These are phyloP conservation scores for Aspergillus olivimuriae DNA, from an alignment of 495 filamentous ascomycete genomes.

Conservation along the genomic window DNA sequence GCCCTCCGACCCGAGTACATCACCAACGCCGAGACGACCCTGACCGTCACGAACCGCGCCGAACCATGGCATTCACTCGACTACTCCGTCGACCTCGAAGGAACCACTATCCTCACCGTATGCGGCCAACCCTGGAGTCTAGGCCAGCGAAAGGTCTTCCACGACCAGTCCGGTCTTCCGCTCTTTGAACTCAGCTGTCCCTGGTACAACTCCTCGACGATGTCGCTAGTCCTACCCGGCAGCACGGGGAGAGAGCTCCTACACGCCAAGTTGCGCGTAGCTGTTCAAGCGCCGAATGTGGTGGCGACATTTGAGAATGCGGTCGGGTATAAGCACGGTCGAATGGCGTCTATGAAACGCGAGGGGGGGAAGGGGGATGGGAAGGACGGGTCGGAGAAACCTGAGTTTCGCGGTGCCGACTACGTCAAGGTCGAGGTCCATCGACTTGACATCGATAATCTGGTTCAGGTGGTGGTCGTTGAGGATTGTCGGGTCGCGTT, in stretches of 20 bases:
- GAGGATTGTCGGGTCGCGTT: constrained; percentile 5
- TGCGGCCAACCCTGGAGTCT: constrained; percentile 12
- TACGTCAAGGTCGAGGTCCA: constrained; percentile 10
- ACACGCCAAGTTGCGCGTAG: constrained; percentile 11
- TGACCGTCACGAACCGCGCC: constrained; percentile 9
- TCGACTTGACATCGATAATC: constrained; percentile 10
- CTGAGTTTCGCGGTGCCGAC: background rate
- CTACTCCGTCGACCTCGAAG: constrained; percentile 9
- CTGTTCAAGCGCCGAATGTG: constrained; percentile 6
- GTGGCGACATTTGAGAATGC: constrained; percentile 11
- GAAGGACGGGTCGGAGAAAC: background rate
- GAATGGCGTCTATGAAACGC: too few species aligned
- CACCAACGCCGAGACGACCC: constrained; percentile 1
- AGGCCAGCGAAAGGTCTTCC: constrained; percentile 10
- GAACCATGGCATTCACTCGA: constrained; percentile 17
- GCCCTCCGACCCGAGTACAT: constrained; percentile 12
- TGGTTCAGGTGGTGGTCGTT: constrained; percentile 9
- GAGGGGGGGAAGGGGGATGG: background rate
- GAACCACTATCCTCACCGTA: constrained; percentile 7
- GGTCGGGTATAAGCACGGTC: too few species aligned
- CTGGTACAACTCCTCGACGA: constrained; percentile 11
- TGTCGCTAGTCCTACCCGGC: constrained; percentile 12
- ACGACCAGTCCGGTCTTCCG: constrained; percentile 10
- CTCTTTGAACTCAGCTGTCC: constrained; percentile 13
- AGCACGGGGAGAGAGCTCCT: constrained; percentile 1